Evolutionary conservation across 2,329 filamentous ascomycete genomes (phyloP), one percentile per base, ranked within the genome.

Genomic region (Capronia coronata): DNA sequence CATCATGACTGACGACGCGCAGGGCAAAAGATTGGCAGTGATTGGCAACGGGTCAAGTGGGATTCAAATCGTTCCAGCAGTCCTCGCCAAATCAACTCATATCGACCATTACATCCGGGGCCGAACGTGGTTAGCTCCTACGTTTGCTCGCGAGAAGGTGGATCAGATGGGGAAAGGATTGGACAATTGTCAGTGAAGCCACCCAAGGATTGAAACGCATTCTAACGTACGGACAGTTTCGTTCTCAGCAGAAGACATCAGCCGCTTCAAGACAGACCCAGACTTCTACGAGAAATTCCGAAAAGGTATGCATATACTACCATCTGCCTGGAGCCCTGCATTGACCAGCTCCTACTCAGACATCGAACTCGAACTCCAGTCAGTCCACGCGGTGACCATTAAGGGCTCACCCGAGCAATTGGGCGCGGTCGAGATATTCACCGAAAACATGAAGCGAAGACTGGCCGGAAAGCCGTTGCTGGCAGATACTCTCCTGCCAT

Each of bases 31-130:
- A 8, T 66, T 75, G 5, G 71, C 71, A 3, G 59, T 74, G 8
- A 68, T 73, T 34, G 71, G 71, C 1, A 70, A 67, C 2, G 69
- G 71, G 1, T 68, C 2, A 66, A 70, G 7, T 5, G 68, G 65
- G 0, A 71, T 74, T n/a, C 71, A 73, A 51, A 69, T 68, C 0
- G 70, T 74, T 5, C 69, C 71, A 2, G 66, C 54, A 1, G 71
- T 74, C 67, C 70, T 41, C 9, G 21, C 38, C 38, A 22, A 25
- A 13, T 23, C 38, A 14, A 11, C 19, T n/a, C 38, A 27, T 49
- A 41, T 70, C 25, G 65, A 68, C 39, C 62, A 59, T 18, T 62
- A 60, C 39, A 48, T 54, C 35, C 49, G 58, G 2, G 25, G 40
- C 10, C 38, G 50, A 37, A 58, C 52, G n/a, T 60, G 52, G 51